Percentiles rank a stretch among this genome's conserved stretches.
phyloP scores from a whole-genome alignment of 2,329 filamentous ascomycete genomes.

The Claviceps cyperi region DNA sequence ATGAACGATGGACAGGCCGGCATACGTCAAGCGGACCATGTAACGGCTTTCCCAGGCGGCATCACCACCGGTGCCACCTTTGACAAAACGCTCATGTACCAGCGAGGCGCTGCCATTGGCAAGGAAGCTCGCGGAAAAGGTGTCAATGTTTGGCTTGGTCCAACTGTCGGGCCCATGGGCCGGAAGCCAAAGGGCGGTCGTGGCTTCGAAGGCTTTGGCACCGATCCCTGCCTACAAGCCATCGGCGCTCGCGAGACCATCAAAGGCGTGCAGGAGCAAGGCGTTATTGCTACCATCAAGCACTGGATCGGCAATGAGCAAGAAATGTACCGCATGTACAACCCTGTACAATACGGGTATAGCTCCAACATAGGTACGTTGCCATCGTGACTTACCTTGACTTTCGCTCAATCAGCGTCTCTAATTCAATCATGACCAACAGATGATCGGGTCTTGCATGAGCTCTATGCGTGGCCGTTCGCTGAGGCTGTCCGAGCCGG shows the following conservation, averaged over 20 bases:
- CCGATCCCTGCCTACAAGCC: constrained; percentile 60
- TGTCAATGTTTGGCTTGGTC: constrained; percentile 55
- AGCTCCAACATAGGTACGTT: constrained; percentile 63
- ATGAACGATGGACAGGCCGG: constrained; percentile 60
- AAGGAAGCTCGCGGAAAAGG: constrained; percentile 62
- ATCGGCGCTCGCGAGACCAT: constrained; percentile 68
- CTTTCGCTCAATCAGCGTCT: not conserved
- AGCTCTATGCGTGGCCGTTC: constrained; percentile 80
- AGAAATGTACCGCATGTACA: constrained; percentile 51
- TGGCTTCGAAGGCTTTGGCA: constrained; percentile 62
- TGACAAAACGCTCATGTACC: constrained; percentile 57
- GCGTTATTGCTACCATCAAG: constrained; percentile 42
- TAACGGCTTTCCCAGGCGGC: constrained; percentile 66
- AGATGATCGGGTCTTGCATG: constrained; percentile 56
- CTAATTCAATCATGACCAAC: not conserved
- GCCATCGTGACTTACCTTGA: fast-evolving
- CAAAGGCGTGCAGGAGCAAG: constrained; percentile 48
- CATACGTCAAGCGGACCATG: constrained; percentile 57
- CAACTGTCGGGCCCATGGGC: constrained; percentile 55
- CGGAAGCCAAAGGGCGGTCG: constrained; percentile 59
- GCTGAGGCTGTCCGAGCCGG: constrained; percentile 66
- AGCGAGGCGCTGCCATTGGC: constrained; percentile 52
- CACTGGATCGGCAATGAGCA: constrained; percentile 42
- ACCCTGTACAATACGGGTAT: constrained; percentile 34
- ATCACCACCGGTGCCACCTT: constrained; percentile 64